Evolutionary conservation across 2,329 filamentous ascomycete genomes (phyloP), one percentile per base, ranked within the genome.

Genomic region (Lasiodiplodia hormozganensis): DNA sequence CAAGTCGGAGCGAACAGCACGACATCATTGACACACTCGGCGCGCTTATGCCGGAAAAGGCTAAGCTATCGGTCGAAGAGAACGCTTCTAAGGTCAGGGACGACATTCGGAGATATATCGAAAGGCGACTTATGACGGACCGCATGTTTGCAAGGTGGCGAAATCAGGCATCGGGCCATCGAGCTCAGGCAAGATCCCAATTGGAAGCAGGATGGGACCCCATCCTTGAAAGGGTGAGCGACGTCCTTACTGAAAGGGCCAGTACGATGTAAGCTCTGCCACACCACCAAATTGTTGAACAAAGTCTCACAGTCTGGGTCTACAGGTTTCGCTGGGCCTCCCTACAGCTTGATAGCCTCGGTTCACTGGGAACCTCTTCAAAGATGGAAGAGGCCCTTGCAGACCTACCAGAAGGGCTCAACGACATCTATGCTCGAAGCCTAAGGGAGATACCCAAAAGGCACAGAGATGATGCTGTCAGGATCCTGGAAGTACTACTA

Each of bases 41-140:
- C 18, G 3, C 5, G 16, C 18, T 14, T 0, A 6, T 43, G 2
- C 1, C 4, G 0, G 0, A 2, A 3, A 7, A n/a, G 18, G 14
- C 18, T 8, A 6, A n/a, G 1, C 3, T 43, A 8, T 43, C 40
- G 1, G 8, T 43, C 2, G 18, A 43, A 3, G 40, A 43, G 0
- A 18, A n/a, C 16, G 4, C 5, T 7, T 3, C 1, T 5, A 43
- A 18, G 18, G 40, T 43, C 18, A 8, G 16, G 8, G 16, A n/a
- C 2, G 40, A 43, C 40, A 43, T 43, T 43, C 18, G 16, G 6
- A 43, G 6, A 6, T 43, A 43, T 2, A 43, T 43, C 6, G 16
- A 18, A 7, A 0, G 8, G 5, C 18, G 40, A 8, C 10, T 43
- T 8, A 0, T 0, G 40, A 18, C 2, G 0, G 40, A 43, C 8